A percentile compares a stretch with the other conserved stretches of the same genome.
Evolutionary conservation across 768 basidiomycete genomes (phyloP).

Genomic region (Phlebiopsis flavidoalba): DNA sequence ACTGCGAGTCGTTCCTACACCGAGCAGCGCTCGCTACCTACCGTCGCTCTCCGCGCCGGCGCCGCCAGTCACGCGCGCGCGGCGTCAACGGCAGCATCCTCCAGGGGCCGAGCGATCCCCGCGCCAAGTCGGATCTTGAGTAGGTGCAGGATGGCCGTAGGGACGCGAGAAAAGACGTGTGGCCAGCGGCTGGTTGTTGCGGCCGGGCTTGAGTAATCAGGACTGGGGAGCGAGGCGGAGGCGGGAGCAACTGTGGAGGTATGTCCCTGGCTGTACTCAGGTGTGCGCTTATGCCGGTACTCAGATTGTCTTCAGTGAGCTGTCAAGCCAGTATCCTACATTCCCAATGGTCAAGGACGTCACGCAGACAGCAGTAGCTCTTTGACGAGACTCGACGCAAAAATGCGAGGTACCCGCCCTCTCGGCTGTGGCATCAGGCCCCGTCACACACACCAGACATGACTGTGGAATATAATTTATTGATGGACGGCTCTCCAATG

Average conservation of each 20-base stretch:
- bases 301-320: conserved; percentile 26
- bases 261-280: conserved; percentile 25
- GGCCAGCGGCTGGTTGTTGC: conserved; percentile 66
- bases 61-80: conserved; percentile 73
- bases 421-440: conserved; percentile 27
- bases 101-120: conserved; percentile 61
- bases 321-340: conserved; percentile 48
- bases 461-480: not conserved
- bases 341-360: conserved; percentile 70
- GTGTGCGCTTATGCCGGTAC: not conserved
- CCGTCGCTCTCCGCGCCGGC: conserved; percentile 70
- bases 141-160: conserved; percentile 56
- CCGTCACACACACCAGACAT: not conserved
- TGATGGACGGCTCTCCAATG: not conserved
- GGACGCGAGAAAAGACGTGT: conserved; percentile 62
- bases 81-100: conserved; percentile 78
- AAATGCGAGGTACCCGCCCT: conserved; percentile 58
- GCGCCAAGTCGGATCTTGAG: conserved; percentile 81
- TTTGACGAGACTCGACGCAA: conserved; percentile 61
- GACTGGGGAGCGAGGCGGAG: conserved; percentile 63
- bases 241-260: conserved; percentile 70
- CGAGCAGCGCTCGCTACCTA: conserved; percentile 78
- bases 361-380: conserved; percentile 47
- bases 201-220: conserved; percentile 44
- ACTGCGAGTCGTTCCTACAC: conserved; percentile 64